These are phyloP conservation scores for Solanum chiquidenum DNA, from an alignment of 257 asterid genomes.

Conservation along the genomic window DNA sequence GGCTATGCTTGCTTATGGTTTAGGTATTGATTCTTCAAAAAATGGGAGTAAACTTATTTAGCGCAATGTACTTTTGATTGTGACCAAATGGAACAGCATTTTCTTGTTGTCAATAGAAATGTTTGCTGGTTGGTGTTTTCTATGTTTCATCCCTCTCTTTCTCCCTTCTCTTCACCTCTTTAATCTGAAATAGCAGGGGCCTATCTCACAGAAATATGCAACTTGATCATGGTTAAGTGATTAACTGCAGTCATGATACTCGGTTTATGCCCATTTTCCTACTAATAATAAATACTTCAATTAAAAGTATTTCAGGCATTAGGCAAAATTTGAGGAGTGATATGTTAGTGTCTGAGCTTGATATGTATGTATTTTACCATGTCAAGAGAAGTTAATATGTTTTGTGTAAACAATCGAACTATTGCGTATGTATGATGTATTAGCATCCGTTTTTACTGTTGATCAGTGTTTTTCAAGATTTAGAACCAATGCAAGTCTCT, in stretches of 20 bases:
- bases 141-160: neutral
- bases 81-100: neutral
- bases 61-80: neutral
- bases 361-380: neutral
- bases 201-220: neutral
- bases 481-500: neutral
- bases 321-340: neutral
- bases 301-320: neutral
- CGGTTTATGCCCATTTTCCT: neutral
- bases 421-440: neutral
- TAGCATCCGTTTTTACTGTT: neutral
- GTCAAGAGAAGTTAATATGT: neutral
- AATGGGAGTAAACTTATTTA: neutral
- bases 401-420: neutral
- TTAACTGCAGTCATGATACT: neutral
- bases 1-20: constrained; percentile 89
- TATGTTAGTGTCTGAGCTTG: neutral
- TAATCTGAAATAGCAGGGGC: neutral
- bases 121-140: neutral
- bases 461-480: neutral
- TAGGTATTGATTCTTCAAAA: neutral
- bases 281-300: neutral
- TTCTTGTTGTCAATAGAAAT: neutral
- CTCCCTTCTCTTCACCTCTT: neutral
- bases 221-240: neutral